phyloP scores from a whole-genome alignment of 2,329 filamentous ascomycete species.

The Penicillium sp. region DNA sequence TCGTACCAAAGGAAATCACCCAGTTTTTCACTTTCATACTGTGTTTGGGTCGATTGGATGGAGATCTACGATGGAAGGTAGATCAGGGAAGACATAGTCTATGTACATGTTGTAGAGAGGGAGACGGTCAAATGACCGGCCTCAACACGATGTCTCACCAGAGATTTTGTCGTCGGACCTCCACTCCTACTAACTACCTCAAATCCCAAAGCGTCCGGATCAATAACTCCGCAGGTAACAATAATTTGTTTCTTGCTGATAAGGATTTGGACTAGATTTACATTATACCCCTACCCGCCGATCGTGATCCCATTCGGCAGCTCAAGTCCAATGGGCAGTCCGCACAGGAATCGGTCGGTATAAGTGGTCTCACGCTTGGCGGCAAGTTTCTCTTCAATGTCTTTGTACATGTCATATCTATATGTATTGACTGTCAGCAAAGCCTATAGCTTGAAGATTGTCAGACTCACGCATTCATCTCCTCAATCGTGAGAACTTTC shows the following conservation, averaged over 20 bases:
- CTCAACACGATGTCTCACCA: no score
- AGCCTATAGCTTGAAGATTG: background rate
- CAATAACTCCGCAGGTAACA: background rate
- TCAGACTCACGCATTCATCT: constrained; percentile 62
- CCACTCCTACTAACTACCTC: no score
- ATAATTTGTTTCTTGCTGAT: background rate
- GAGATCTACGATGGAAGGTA: no score
- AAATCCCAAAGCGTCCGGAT: no score
- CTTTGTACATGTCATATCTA: constrained; percentile 60
- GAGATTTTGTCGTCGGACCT: no score
- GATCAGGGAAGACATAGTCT: no score
- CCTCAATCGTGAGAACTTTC: constrained; percentile 64
- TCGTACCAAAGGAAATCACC: no score
- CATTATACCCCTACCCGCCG: constrained; percentile 11
- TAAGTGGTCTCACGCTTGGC: constrained; percentile 31
- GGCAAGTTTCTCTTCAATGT: constrained; percentile 53
- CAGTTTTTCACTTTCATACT: no score
- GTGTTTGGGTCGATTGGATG: no score
- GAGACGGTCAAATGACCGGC: no score
- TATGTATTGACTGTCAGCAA: background rate
- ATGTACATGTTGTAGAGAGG: no score
- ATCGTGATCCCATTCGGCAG: constrained; percentile 32
- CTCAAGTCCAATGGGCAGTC: constrained; percentile 50
- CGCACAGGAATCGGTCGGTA: constrained; percentile 42
- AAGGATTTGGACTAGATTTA: background rate